Evolutionary conservation across 2,329 filamentous ascomycete species (phyloP).

Genomic region (Aureobasidium namibiae): DNA sequence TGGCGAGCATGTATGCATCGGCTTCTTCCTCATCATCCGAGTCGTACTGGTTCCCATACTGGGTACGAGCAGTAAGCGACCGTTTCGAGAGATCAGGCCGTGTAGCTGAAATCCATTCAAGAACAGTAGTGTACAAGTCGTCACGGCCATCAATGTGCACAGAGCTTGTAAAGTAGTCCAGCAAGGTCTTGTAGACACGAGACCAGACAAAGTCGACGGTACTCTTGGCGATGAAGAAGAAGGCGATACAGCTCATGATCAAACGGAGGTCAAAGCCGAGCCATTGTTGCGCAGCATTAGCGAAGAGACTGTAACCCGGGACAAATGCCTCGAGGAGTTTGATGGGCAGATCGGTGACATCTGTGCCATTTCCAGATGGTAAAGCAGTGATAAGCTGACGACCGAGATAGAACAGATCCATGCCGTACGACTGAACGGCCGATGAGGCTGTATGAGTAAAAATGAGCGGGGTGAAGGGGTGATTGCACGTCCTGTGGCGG

Average conservation of each 20-base stretch:
- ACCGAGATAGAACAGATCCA: constrained; percentile 14
- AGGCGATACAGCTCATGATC: constrained; percentile 34
- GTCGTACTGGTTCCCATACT: constrained; percentile 27
- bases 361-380: constrained; percentile 1
- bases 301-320: constrained; percentile 42
- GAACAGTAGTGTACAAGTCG: constrained; percentile 34
- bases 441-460: neutral
- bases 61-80: constrained; percentile 33
- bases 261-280: constrained; percentile 43
- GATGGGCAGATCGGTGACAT: constrained; percentile 31
- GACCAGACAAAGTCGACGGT: constrained; percentile 30
- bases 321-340: constrained; percentile 43
- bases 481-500: neutral
- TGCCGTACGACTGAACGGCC: neutral
- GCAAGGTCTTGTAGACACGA: constrained; percentile 25
- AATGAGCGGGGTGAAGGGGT: neutral
- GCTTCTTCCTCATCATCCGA: constrained; percentile 26
- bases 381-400: constrained; percentile 5
- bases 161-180: constrained; percentile 32
- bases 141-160: constrained; percentile 39
- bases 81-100: constrained; percentile 30
- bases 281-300: constrained; percentile 32
- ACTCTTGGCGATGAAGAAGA: constrained; percentile 34
- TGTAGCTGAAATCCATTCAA: constrained; percentile 37
- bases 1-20: constrained; percentile 9